A percentile compares a stretch with the other conserved stretches of the same genome.
phyloP scores from a whole-genome alignment of 1,284 basidiomycete genomes.

The Phellopilus nigrolimitatus region DNA sequence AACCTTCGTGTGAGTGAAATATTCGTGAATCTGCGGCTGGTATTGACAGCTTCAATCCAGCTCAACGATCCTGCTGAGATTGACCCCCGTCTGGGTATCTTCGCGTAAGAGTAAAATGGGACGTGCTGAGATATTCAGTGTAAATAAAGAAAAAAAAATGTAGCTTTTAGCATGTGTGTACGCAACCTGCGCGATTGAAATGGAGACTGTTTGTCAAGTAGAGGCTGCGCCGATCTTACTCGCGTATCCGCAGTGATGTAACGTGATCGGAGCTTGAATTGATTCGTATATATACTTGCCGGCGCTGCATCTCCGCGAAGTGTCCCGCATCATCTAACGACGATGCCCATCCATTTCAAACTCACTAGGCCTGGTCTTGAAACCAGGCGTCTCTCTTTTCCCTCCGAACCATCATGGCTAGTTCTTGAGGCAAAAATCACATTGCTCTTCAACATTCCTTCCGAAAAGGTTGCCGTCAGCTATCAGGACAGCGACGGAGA shows the following conservation, averaged over 20 bases:
- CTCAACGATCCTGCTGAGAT: conserved; percentile 69
- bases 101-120: conserved; percentile 41
- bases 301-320: conserved; percentile 8
- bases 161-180: conserved; percentile 2
- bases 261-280: conserved; percentile 41
- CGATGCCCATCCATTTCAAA: conserved; percentile 32
- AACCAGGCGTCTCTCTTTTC: conserved; percentile 57
- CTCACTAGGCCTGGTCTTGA: conserved; percentile 43
- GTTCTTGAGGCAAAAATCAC: conserved; percentile 52
- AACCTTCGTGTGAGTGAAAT: conserved; percentile 48
- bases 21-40: neutral
- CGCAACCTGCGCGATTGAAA: too few relatives aligned
- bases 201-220: too few relatives aligned
- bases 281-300: conserved; percentile 19
- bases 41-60: conserved; percentile 30
- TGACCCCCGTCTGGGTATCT: conserved; percentile 59
- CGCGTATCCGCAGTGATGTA: too few relatives aligned
- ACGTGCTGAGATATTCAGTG: neutral
- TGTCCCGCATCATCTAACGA: conserved; percentile 18
- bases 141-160: neutral
- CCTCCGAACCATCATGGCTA: conserved; percentile 47
- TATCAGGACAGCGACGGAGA: conserved; percentile 68
- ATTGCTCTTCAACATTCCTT: conserved; percentile 50
- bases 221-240: conserved; percentile 13
- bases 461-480: conserved; percentile 54